Conservation (phyloP, 1,139 yeast genomes). For the Ogataea hybrid region DNA sequence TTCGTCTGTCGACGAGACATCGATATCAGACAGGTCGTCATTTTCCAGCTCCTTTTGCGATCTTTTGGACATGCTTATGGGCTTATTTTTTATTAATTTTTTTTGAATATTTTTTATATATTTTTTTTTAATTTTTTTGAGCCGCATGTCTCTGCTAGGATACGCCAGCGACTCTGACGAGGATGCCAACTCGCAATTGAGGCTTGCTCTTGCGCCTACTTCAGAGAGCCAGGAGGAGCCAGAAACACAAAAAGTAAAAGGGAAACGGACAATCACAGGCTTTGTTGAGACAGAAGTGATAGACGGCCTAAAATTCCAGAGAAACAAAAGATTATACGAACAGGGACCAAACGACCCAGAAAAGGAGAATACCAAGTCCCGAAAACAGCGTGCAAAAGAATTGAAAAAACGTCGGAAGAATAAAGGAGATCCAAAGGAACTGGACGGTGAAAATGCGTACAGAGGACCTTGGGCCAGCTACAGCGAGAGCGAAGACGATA, state of each 20-base stretch:
- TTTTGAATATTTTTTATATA: neutral
- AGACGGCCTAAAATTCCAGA: conserved; percentile 41
- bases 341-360: conserved; percentile 19
- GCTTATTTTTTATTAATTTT: neutral
- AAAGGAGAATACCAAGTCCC: conserved; percentile 22
- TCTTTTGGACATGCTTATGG: conserved; percentile 48
- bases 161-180: conserved; percentile 15
- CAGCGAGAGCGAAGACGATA: conserved; percentile 13
- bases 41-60: conserved; percentile 44
- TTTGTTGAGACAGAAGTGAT: conserved; percentile 37
- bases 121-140: conserved; percentile 1
- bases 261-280: conserved; percentile 35
- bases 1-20: conserved; percentile 60
- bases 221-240: neutral
- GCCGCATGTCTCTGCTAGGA: conserved; percentile 7
- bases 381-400: no score
- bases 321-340: conserved; percentile 37
- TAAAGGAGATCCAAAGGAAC: conserved; percentile 37
- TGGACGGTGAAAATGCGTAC: conserved; percentile 45
- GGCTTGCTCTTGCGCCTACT: conserved; percentile 7
- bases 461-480: conserved; percentile 63
- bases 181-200: neutral
- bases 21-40: conserved; percentile 58
- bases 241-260: neutral
- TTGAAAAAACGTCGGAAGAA: conserved; percentile 28